Evolutionary conservation across 352 stramenopile species (phyloP).

Genomic region (Peronospora tabacina): DNA sequence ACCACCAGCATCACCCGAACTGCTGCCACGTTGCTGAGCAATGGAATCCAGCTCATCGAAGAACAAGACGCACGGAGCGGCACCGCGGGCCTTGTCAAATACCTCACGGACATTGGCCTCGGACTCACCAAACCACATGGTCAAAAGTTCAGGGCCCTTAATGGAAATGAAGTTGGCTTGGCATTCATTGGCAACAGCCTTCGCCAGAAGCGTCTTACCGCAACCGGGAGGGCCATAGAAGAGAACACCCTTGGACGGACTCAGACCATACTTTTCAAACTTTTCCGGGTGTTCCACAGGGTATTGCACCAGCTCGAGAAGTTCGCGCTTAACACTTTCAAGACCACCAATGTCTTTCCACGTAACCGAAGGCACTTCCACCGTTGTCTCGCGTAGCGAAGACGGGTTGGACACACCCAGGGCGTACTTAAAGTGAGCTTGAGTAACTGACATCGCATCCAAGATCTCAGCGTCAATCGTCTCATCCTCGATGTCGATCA

Average conservation of each 20-base stretch:
- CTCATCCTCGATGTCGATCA: conserved; percentile 99
- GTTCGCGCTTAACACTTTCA: conserved; percentile 96
- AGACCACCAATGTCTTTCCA: conserved; percentile 99
- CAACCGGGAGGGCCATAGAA: conserved; percentile 99
- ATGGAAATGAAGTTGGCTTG: conserved; percentile 99
- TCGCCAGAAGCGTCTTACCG: conserved; percentile 99
- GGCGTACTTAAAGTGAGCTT: conserved; percentile 99
- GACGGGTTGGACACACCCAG: conserved; percentile 97
- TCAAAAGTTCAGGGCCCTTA: conserved; percentile 99
- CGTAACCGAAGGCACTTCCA: conserved; percentile 97
- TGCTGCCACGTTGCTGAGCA: conserved; percentile 93
- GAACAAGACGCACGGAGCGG: conserved; percentile 98
- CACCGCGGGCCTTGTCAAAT: conserved; percentile 97
- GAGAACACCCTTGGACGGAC: conserved; percentile 94
- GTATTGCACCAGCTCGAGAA: conserved; percentile 99
- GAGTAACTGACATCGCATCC: conserved; percentile 96
- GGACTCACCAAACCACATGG: conserved; percentile 99
- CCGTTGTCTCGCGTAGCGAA: conserved; percentile 97
- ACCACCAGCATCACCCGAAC: conserved; percentile 91
- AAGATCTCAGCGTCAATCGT: conserved; percentile 98
- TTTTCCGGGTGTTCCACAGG: conserved; percentile 99
- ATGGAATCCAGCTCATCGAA: conserved; percentile 99
- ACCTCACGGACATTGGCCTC: conserved; percentile 98
- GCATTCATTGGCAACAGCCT: conserved; percentile 99
- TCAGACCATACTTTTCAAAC: conserved; percentile 96